phyloP scores from a whole-genome alignment of 2,329 filamentous ascomycete genomes.

The Xylariaceae sp. region DNA sequence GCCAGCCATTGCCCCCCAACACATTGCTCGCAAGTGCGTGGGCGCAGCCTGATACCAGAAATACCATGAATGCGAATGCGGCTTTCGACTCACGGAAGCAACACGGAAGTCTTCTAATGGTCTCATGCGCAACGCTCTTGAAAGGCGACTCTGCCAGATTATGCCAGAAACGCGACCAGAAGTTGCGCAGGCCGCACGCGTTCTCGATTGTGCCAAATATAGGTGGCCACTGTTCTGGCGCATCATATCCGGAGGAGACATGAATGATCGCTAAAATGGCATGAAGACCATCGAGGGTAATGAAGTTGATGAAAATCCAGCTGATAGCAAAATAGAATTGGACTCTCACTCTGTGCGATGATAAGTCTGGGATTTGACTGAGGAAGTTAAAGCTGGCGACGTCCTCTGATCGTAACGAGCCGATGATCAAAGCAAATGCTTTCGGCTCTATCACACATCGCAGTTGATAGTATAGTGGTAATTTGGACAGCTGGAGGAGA shows the following conservation, averaged over 20 bases:
- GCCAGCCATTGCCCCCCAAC: not conserved
- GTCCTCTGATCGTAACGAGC: no score
- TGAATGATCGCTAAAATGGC: not conserved
- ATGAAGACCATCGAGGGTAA: not conserved
- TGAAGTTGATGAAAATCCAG: not conserved
- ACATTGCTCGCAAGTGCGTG: not conserved
- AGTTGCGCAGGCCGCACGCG: not conserved
- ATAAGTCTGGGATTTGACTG: no score
- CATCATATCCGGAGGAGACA: not conserved
- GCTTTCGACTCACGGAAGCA: not conserved
- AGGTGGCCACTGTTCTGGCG: not conserved
- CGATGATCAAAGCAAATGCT: no score
- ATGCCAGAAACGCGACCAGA: conserved; percentile 3
- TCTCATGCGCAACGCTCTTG: not conserved
- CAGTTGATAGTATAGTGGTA: no score
- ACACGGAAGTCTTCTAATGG: not conserved
- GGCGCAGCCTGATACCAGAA: not conserved
- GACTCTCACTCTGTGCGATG: not conserved
- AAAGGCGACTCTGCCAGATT: not conserved
- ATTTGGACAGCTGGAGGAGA: no score
- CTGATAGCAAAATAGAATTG: not conserved
- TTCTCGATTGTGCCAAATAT: not conserved
- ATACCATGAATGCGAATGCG: not conserved
- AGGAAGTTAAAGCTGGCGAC: no score
- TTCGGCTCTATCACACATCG: no score